phyloP scores from a whole-genome alignment of 164 flowering plant genomes.

The Annona cherimola region DNA sequence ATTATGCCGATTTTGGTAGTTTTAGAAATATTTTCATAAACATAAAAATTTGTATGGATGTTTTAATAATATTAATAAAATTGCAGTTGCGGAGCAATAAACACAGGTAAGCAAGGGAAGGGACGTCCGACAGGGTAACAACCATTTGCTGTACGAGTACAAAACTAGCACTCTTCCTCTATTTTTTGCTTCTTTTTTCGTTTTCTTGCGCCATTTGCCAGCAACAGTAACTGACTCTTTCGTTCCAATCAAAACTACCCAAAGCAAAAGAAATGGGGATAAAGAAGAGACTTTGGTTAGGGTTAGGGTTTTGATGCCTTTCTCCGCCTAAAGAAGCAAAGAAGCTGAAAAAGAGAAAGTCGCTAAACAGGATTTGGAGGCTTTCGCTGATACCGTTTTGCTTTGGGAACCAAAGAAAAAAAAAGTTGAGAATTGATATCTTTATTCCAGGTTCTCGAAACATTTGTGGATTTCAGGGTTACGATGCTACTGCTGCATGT shows the following conservation, averaged over 20 bases:
- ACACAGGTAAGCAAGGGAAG: too few species aligned
- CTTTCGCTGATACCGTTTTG: constrained; percentile 7
- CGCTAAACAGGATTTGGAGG: constrained; percentile 10
- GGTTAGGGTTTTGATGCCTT: background rate
- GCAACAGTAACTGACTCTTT: constrained; percentile 11
- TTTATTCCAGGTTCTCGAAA: background rate
- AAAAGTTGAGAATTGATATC: background rate
- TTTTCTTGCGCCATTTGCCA: background rate
- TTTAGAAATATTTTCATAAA: too few species aligned
- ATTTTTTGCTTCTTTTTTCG: background rate
- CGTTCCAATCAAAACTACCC: background rate
- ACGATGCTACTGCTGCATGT: background rate
- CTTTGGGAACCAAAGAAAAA: background rate
- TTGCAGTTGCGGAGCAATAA: too few species aligned
- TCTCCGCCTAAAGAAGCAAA: background rate
- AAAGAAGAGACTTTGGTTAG: background rate
- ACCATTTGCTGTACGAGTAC: too few species aligned
- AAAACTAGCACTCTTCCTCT: too few species aligned
- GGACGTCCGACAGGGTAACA: too few species aligned
- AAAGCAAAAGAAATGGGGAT: background rate
- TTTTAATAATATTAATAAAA: too few species aligned
- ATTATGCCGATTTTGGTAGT: too few species aligned
- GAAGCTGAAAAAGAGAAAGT: background rate
- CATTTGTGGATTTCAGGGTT: background rate
- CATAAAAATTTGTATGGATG: too few species aligned